Conservation (phyloP, 2,329 filamentous ascomycete genomes). For the Aureobasidium sp. region DNA sequence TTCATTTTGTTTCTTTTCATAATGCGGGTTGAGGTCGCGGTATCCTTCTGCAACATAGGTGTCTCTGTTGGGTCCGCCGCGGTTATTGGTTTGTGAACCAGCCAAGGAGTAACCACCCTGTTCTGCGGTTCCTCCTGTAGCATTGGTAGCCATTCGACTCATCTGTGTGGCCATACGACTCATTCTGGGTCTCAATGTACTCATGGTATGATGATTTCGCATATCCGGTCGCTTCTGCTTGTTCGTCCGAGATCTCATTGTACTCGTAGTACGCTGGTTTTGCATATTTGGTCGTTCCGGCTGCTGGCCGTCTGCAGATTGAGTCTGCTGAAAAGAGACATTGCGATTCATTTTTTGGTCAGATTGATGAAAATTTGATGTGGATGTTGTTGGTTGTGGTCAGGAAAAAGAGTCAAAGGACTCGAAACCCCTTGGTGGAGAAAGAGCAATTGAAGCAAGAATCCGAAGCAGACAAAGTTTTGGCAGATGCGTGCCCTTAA, state of each 20-base stretch:
- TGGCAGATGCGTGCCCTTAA: background rate
- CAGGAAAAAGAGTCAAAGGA: background rate
- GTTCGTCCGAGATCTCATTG: conserved; percentile 1
- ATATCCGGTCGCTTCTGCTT: background rate
- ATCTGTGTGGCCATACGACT: background rate
- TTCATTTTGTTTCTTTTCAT: conserved; percentile 20
- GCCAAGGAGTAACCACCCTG: conserved; percentile 12
- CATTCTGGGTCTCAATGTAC: background rate
- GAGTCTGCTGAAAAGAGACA: background rate
- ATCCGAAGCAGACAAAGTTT: background rate
- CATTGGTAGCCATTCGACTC: background rate
- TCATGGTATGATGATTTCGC: background rate
- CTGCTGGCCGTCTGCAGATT: background rate
- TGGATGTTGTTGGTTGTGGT: background rate
- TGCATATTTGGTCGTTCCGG: background rate
- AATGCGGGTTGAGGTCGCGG: conserved; percentile 23
- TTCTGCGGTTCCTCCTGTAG: background rate
- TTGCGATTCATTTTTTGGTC: conserved; percentile 4
- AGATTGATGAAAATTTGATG: background rate
- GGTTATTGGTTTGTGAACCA: background rate
- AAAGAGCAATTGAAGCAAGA: background rate
- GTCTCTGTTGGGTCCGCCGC: conserved; percentile 19
- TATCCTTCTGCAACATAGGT: conserved; percentile 25
- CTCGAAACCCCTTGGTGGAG: background rate
- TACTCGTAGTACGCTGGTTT: background rate